Evolutionary conservation across 2,329 filamentous ascomycete genomes (phyloP), one percentile per base, ranked within the genome.

Genomic region (Rutstroemia sydowiana): DNA sequence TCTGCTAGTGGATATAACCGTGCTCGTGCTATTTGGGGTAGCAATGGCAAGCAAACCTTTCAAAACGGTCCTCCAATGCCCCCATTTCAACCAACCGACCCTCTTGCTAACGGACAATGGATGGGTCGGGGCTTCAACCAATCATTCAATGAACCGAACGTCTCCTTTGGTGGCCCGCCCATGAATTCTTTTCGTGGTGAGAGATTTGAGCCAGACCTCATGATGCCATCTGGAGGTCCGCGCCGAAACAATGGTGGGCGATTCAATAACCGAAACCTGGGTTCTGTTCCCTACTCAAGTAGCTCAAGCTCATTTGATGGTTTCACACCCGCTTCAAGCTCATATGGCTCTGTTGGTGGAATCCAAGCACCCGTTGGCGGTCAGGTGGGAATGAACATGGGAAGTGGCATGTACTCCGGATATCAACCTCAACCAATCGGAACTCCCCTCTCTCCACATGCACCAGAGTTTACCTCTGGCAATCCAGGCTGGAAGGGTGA

Each of bases 361-460:
- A 48, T 62, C 20, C 48, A 52, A 41, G 40, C 53, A 36, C 45
- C 51, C 21, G 59, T 63, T 50, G 55, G 54, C 26, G 51, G 45
- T 32, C 45, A 53, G 26, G 55, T 61, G 50, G 54, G 56, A 21
- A 60, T 63, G 44, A 50, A 48, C 32, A 48, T 56, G 28, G 48
- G 52, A 54, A 20, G 42, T 26, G 51, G 63, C 62, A 54, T 68
- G 43, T 65, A 61, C 55, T 54, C 20, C 64, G 75, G 63, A 59
- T 69, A 68, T 71, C 68, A 79, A 70, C 57, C 68, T 59, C 78
- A 78, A 57, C 72, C 79, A 23, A 74, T 79, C 55, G 79, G 82
- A 23, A 87, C 83, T 16, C 75, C 82, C 7, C 73, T 90, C 39
- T 88, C 86, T 16, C 84, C 86, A 11, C 81, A 87, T 59, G 86